Percentiles rank a stretch among this genome's conserved stretches.
phyloP scores from a whole-genome alignment of 768 basidiomycete species.

The Trichaptum fuscoviolaceum region DNA sequence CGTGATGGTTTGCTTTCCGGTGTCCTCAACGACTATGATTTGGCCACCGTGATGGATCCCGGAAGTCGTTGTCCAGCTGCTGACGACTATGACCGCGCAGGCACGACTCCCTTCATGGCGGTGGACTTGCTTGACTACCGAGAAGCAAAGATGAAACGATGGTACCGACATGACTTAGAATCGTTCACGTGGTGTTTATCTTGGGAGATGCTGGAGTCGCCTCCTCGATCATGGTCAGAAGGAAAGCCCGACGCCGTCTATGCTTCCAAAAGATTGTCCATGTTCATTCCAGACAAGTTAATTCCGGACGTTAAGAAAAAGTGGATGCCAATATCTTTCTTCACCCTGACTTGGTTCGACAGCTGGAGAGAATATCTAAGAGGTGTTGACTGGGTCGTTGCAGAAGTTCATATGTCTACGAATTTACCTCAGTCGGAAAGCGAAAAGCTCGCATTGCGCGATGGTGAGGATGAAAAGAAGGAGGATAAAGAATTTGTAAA shows the following conservation, averaged over 20 bases:
- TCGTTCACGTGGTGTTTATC: neutral
- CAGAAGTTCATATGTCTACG: neutral
- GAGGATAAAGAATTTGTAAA: neutral
- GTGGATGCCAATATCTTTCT: neutral
- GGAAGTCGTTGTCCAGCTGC: neutral
- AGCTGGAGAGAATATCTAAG: neutral
- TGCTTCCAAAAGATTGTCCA: neutral
- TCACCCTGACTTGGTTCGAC: neutral
- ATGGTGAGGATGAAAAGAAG: neutral
- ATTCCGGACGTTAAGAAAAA: neutral
- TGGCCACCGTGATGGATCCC: neutral
- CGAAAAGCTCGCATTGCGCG: neutral
- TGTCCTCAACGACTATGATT: conserved; percentile 13
- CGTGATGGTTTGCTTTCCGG: conserved; percentile 11
- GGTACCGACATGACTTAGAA: neutral
- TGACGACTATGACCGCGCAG: neutral
- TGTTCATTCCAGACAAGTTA: neutral
- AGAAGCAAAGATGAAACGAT: neutral
- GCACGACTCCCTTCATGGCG: neutral
- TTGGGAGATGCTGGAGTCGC: neutral
- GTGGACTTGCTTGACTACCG: neutral
- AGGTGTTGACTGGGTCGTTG: neutral
- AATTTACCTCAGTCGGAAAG: neutral
- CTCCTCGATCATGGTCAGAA: neutral
- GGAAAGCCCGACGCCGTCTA: neutral